phyloP scores from a whole-genome alignment of 768 basidiomycete genomes.

The Pleurotus tuoliensis region DNA sequence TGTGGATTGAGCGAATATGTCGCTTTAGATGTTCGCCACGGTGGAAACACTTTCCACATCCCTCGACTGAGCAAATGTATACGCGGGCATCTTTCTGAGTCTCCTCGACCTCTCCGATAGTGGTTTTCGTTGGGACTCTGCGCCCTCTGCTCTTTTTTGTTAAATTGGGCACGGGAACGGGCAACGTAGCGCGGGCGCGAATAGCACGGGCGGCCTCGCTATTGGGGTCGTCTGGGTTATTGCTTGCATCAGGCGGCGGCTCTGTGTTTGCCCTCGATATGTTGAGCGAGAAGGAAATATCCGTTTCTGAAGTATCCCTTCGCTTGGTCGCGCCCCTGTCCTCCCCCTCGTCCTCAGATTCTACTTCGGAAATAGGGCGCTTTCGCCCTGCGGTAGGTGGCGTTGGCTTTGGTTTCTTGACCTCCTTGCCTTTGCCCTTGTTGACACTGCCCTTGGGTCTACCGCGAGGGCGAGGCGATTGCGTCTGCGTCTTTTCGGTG shows the following conservation, averaged over 20 bases:
- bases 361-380: constrained; percentile 8
- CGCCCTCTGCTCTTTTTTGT: constrained; percentile 81
- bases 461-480: neutral
- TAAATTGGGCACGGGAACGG: constrained; percentile 70
- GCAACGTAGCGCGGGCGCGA: constrained; percentile 50
- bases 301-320: constrained; percentile 1
- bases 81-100: constrained; percentile 24
- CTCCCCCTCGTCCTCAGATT: constrained; percentile 9
- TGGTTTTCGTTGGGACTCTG: constrained; percentile 57
- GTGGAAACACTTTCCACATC: constrained; percentile 70
- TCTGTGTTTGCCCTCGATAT: constrained; percentile 5
- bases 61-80: constrained; percentile 64
- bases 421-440: constrained; percentile 5
- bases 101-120: constrained; percentile 7
- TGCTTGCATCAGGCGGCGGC: neutral
- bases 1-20: constrained; percentile 72
- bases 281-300: constrained; percentile 4
- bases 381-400: constrained; percentile 3
- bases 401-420: neutral
- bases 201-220: constrained; percentile 2
- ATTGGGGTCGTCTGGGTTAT: neutral
- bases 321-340: constrained; percentile 5
- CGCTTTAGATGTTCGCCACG: constrained; percentile 75
- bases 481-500: neutral
- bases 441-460: neutral